Percentiles rank a stretch among this genome's conserved stretches.
These are phyloP conservation scores for Citrus unshiu DNA, from an alignment of 345 rosid species.

Conservation along the genomic window DNA sequence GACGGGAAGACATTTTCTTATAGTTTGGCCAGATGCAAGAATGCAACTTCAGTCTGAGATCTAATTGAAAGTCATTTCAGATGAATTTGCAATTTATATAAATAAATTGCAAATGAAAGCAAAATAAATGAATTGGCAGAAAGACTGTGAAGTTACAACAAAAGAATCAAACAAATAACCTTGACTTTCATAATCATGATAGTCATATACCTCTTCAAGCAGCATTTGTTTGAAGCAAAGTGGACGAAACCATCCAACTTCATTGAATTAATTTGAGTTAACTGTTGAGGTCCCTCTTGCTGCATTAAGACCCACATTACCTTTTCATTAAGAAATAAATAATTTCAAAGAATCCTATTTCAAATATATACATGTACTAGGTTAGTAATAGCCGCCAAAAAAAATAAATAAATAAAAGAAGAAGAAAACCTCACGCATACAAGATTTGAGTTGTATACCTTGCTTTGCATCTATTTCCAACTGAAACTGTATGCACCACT, in stretches of 20 bases:
- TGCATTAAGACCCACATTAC: neutral
- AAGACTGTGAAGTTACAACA: neutral
- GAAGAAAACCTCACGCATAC: neutral
- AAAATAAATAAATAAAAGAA: too few species aligned
- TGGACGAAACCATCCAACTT: neutral
- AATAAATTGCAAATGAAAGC: neutral
- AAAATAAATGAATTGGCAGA: neutral
- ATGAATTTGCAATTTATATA: neutral
- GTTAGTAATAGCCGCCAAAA: neutral
- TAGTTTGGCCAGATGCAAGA: neutral
- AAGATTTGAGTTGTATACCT: neutral
- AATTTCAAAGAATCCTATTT: neutral
- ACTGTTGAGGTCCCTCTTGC: neutral
- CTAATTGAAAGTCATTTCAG: neutral
- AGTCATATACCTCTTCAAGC: conserved; percentile 2
- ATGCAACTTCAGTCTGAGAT: neutral
- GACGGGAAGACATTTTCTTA: neutral
- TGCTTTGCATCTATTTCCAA: neutral
- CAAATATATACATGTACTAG: neutral
- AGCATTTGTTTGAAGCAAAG: neutral
- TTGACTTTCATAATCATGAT: neutral
- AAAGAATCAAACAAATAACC: neutral
- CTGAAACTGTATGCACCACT: neutral
- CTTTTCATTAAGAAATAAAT: neutral
- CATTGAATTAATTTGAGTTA: too few species aligned